Conservation (phyloP, 2,329 filamentous ascomycete species). For the Monilinia polystroma region DNA sequence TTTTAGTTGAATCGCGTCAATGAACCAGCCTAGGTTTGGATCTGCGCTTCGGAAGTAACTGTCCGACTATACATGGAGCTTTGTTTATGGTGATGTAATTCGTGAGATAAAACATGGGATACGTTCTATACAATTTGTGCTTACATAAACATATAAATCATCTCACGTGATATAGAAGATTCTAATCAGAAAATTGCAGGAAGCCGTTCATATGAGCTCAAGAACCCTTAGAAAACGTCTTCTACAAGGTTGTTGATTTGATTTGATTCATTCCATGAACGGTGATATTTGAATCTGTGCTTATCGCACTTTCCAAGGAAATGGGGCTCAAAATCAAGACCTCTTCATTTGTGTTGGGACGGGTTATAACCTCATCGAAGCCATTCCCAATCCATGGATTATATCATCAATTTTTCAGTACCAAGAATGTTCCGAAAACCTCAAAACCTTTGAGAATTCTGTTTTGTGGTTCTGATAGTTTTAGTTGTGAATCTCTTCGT, state of each 20-base stretch:
- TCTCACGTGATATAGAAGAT: constrained; percentile 1
- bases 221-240: not conserved
- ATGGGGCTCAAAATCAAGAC: constrained; percentile 14
- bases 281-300: not conserved
- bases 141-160: not conserved
- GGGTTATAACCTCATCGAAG: constrained; percentile 5
- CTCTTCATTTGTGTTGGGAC: constrained; percentile 11
- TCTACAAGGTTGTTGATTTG: not conserved
- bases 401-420: constrained; percentile 22
- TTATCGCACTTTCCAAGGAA: not conserved
- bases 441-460: constrained; percentile 72
- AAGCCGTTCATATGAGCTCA: not conserved
- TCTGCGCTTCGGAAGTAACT: not conserved
- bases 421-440: constrained; percentile 25
- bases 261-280: not conserved
- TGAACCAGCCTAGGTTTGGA: not conserved
- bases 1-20: not conserved
- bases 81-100: constrained; percentile 12
- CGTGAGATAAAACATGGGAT: not conserved
- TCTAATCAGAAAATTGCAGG: not conserved
- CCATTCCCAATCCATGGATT: constrained; percentile 8
- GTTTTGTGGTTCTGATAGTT: constrained; percentile 91
- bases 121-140: not conserved
- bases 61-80: not conserved
- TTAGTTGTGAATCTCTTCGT: constrained; percentile 75